Base-by-base conservation (phyloP, 1,139 yeast genomes). In the Blastobotrys buckinghamii region DNA sequence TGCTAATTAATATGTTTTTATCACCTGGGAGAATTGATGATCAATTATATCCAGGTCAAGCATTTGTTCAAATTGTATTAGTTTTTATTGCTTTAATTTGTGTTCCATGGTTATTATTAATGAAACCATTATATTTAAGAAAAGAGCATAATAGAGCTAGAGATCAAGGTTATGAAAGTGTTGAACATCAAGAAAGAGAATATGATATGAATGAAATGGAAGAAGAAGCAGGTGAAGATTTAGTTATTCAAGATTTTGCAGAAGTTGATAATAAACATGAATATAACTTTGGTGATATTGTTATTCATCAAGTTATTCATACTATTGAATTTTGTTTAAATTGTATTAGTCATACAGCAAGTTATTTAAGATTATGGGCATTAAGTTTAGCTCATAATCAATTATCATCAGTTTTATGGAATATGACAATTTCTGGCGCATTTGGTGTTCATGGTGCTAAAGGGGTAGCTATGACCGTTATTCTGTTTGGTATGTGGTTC, bases 291-390 rank as follows among this genome's bases (percentile, higher is more conserved):
- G 96, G 97, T 51, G 99, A 94, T 61, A 77, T 92, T 35, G 85
- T 94, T 75, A 92, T 94, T 56, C 97, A 94, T 67, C 99, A 94
- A 70, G 97, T 94, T 34, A 94, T 94, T 60, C 97, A 92, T 66
- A 94, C 99, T 2, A 94, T 94, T 68, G 99, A 94, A 71, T 94
- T 92, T 68, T 94, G 99, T 65, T 77, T 94, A 60, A 92, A 92
- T 68, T 86, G 97, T 72, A 97, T 94, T 36, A 88, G 97, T 16
- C 99, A 94, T 66, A 94, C 98, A 0, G 99, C 99, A 0, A 90
- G 97, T 0, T 94, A 94, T 64, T 76, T 92, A 59, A 83, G 98
- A 66, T 73, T 92, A 52, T 94, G 98, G 98, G 99, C 99, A 0
- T 76, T 94, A 55, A 90, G 97, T 1, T 77, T 94, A 54, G 99